These are phyloP conservation scores for Cephaloascus fragrans DNA, from an alignment of 805 yeast genomes.

Conservation along the genomic window DNA sequence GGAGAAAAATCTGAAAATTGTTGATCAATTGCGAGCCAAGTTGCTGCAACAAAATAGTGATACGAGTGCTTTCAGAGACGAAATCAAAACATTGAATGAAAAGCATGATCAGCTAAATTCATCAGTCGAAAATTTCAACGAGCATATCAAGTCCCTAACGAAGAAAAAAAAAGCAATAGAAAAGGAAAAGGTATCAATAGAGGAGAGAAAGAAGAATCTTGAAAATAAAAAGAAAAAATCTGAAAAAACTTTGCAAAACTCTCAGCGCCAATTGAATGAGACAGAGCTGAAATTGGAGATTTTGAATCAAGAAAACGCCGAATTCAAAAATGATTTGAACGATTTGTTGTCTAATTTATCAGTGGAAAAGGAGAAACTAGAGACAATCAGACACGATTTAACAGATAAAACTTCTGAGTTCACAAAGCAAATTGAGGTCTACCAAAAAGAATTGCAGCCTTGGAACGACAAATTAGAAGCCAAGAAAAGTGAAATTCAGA, in stretches of 20 bases:
- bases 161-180: slow-evolving; percentile 33
- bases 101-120: slow-evolving; percentile 14
- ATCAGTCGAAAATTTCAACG: slow-evolving; percentile 11
- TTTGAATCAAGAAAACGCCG: slow-evolving; percentile 32
- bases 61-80: slow-evolving; percentile 26
- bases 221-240: slow-evolving; percentile 49
- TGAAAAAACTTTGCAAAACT: slow-evolving; percentile 40
- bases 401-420: slow-evolving; percentile 66
- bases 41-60: slow-evolving; percentile 33
- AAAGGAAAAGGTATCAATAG: slow-evolving; percentile 54
- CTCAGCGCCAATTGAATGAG: slow-evolving; percentile 33
- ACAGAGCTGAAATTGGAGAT: slow-evolving; percentile 36
- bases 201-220: slow-evolving; percentile 68
- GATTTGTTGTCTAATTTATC: slow-evolving; percentile 35
- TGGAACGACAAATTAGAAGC: slow-evolving; percentile 64
- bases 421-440: slow-evolving; percentile 51
- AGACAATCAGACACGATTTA: slow-evolving; percentile 52
- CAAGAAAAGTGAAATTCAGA: slow-evolving; percentile 52
- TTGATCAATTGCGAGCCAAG: slow-evolving; percentile 28
- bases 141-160: slow-evolving; percentile 19
- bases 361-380: slow-evolving; percentile 47
- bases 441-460: slow-evolving; percentile 69
- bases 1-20: slow-evolving; percentile 21
- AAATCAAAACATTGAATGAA: slow-evolving; percentile 18
- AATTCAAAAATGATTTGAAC: slow-evolving; percentile 33